phyloP scores from a whole-genome alignment of 2,329 filamentous ascomycete species.

The Blastomyces gilchristii region DNA sequence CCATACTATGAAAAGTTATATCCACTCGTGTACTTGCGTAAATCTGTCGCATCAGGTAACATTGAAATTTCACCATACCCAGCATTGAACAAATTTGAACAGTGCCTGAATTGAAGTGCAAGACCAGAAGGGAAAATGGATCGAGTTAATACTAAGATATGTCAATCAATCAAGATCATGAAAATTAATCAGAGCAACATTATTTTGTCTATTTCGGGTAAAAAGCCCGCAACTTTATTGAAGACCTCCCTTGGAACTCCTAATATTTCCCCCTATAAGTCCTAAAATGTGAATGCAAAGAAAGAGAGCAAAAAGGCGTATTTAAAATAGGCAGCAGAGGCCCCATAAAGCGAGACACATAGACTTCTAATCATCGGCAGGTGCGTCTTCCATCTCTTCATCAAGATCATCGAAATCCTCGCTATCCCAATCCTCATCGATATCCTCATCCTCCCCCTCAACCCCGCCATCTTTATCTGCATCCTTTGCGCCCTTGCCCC shows the following conservation, averaged over 20 bases:
- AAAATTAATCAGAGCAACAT: background rate
- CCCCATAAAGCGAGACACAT: background rate
- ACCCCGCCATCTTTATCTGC: slow-evolving; percentile 38
- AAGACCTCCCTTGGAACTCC: background rate
- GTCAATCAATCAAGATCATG: background rate
- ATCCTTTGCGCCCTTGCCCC: slow-evolving; percentile 38
- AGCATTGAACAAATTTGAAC: no score
- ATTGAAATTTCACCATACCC: no score
- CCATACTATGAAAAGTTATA: background rate
- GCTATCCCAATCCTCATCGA: slow-evolving; percentile 45
- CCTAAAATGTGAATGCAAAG: background rate
- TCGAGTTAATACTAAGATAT: background rate
- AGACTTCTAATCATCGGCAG: background rate
- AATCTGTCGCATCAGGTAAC: background rate
- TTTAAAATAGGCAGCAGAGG: background rate
- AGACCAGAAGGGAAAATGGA: no score
- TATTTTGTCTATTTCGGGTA: background rate
- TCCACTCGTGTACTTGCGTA: background rate
- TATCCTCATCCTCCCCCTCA: slow-evolving; percentile 43
- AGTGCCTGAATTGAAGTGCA: background rate
- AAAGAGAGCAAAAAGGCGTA: background rate
- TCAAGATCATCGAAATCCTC: slow-evolving; percentile 41
- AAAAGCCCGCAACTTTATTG: background rate
- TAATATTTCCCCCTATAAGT: background rate
- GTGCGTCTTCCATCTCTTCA: slow-evolving; percentile 23